Evolutionary conservation across 1,284 basidiomycete species (phyloP).

Genomic region (Dichomitus squalens): DNA sequence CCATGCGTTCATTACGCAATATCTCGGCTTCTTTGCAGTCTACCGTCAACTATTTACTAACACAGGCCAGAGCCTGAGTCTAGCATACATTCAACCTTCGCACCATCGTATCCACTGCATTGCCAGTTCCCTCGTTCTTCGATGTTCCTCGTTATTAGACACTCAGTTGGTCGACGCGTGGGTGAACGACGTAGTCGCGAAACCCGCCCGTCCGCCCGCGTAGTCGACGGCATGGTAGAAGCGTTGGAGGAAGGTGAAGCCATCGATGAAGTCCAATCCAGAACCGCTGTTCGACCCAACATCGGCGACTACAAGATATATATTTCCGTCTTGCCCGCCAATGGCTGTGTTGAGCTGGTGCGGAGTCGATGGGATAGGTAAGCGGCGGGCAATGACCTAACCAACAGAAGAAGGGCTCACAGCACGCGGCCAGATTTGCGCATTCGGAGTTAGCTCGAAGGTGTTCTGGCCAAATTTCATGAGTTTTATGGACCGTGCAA

Average conservation of each 20-base stretch:
- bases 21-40: too few species aligned
- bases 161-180: background rate
- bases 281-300: constrained; percentile 36
- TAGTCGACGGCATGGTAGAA: background rate
- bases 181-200: background rate
- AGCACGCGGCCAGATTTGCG: constrained; percentile 14
- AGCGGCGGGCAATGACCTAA: background rate
- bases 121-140: too few species aligned
- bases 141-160: too few species aligned
- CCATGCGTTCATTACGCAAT: too few species aligned
- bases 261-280: constrained; percentile 28
- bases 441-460: constrained; percentile 15
- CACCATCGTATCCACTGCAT: too few species aligned
- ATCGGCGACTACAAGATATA: constrained; percentile 49
- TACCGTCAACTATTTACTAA: too few species aligned
- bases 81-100: too few species aligned
- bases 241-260: constrained; percentile 10
- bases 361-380: too few species aligned
- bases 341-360: constrained; percentile 42
- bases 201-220: background rate
- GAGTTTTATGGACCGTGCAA: background rate
- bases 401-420: background rate
- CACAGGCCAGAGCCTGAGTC: too few species aligned
- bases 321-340: constrained; percentile 42
- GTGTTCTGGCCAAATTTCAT: background rate